Evolutionary conservation across 2,329 filamentous ascomycete genomes (phyloP).

Genomic region (Penicillium sp.): DNA sequence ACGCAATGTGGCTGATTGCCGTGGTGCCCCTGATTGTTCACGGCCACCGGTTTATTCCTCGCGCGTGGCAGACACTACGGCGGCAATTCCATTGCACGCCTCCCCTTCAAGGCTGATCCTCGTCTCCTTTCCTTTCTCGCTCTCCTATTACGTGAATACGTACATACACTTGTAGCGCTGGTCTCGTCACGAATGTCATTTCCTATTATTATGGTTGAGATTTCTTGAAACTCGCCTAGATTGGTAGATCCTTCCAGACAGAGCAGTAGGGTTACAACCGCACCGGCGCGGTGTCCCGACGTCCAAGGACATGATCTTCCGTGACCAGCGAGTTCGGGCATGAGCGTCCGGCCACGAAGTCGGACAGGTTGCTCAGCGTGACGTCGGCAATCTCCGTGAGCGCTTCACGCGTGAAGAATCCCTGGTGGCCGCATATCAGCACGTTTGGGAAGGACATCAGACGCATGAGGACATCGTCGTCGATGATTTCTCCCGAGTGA

Average conservation of each 20-base stretch:
- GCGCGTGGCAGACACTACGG: conserved; percentile 18
- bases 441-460: conserved; percentile 68
- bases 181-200: neutral
- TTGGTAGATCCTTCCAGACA: too few relatives aligned
- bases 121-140: neutral
- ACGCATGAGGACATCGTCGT: conserved; percentile 65
- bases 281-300: conserved; percentile 28
- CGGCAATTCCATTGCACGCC: conserved; percentile 16
- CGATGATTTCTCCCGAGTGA: conserved; percentile 62
- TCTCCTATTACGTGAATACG: conserved; percentile 2
- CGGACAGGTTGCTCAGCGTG: conserved; percentile 56
- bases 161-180: neutral
- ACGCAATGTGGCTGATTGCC: conserved; percentile 39
- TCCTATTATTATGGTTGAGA: neutral
- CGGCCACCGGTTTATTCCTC: conserved; percentile 29
- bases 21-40: conserved; percentile 39
- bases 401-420: conserved; percentile 66
- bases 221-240: too few relatives aligned
- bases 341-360: conserved; percentile 26
- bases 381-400: conserved; percentile 61
- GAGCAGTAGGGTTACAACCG: conserved; percentile 19
- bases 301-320: conserved; percentile 29
- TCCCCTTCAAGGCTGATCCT: conserved; percentile 8
- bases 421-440: conserved; percentile 65
- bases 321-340: conserved; percentile 33